Base-by-base conservation (phyloP, 2,329 filamentous ascomycete genomes). In the Botrytis squamosa region DNA sequence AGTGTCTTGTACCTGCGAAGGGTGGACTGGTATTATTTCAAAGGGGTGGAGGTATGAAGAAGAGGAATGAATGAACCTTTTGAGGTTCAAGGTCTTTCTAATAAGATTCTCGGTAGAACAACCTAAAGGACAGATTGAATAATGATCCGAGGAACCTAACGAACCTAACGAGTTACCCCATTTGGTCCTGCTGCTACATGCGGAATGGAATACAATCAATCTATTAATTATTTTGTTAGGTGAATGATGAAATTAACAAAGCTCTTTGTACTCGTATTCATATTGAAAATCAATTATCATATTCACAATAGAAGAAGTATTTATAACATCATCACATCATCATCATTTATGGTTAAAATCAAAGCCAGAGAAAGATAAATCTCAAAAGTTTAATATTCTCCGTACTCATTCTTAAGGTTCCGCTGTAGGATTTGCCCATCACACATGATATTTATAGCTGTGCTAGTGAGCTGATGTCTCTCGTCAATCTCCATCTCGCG, bases 31-130 rank as follows among this genome's bases (percentile, higher is more conserved):
- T 67, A 40, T 14, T 36, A 22, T 18, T 69, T 38, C 38, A 46
- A 59, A 44, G 62, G 57, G 52, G 67, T 62, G 57, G 52, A 55
- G 65, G 44, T 60, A 59, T 59, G 66, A 69, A 57, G 71, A 62
- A 68, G 64, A 46, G 46, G 71, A 29, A 68, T 68, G 71, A n/a
- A 22, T 68, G 62, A 40, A 33, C 29, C 14, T 67, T 63, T 68
- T 59, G 55, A 67, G 42, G 64, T 49, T 72, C 49, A 38, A 69
- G 40, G 52, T 72, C 63, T 52, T 49, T 49, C 18, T 46, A 20
- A 69, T 46, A 20, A 57, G 63, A 67, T 59, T 67, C 52, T 72
- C 70, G 62, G 70, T 72, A 72, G 62, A 72, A 25, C 49, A 60
- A 72, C 55, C 63, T 72, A 70, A 44, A 60, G 33, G 49, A 29